Percentiles rank a stretch among this genome's conserved stretches.
Conservation (phyloP, 805 yeast genomes). For the Lipomyces sp. region DNA sequence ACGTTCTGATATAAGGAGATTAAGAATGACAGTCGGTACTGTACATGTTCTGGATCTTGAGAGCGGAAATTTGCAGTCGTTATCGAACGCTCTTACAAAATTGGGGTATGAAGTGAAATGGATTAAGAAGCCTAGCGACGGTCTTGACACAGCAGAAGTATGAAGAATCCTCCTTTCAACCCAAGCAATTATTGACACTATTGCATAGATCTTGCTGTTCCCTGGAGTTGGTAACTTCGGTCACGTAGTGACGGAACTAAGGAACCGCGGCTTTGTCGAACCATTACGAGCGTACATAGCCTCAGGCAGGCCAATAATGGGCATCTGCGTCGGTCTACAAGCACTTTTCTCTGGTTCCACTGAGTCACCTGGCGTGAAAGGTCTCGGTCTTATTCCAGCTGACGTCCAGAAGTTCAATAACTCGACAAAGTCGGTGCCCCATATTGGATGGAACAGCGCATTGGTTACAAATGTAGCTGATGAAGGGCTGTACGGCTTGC, state of each 20-base stretch:
- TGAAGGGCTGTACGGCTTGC: constrained; percentile 61
- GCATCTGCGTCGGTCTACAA: constrained; percentile 96
- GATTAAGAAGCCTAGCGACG: constrained; percentile 62
- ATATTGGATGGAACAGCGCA: constrained; percentile 90
- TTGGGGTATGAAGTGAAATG: constrained; percentile 73
- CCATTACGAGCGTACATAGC: constrained; percentile 70
- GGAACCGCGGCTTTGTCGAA: constrained; percentile 61
- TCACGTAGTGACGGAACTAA: constrained; percentile 79
- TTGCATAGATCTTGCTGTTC: constrained; percentile 59
- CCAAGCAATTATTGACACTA: not conserved
- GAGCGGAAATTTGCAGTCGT: constrained; percentile 90
- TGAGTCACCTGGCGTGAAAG: constrained; percentile 68
- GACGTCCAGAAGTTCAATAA: constrained; percentile 65
- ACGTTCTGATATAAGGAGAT: not conserved
- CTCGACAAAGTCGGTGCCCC: constrained; percentile 82
- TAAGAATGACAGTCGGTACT: constrained; percentile 6
- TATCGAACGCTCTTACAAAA: constrained; percentile 80
- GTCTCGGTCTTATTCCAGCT: constrained; percentile 62
- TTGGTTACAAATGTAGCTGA: constrained; percentile 40
- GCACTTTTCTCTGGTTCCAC: constrained; percentile 75
- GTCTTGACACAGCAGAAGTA: constrained; percentile 51
- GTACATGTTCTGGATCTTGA: constrained; percentile 89
- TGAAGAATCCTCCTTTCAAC: constrained; percentile 6
- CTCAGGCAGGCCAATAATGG: constrained; percentile 89
- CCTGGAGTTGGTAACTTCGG: constrained; percentile 99